These are phyloP conservation scores for Xylaria palmicola DNA, from an alignment of 495 filamentous ascomycete species.

Conservation along the genomic window DNA sequence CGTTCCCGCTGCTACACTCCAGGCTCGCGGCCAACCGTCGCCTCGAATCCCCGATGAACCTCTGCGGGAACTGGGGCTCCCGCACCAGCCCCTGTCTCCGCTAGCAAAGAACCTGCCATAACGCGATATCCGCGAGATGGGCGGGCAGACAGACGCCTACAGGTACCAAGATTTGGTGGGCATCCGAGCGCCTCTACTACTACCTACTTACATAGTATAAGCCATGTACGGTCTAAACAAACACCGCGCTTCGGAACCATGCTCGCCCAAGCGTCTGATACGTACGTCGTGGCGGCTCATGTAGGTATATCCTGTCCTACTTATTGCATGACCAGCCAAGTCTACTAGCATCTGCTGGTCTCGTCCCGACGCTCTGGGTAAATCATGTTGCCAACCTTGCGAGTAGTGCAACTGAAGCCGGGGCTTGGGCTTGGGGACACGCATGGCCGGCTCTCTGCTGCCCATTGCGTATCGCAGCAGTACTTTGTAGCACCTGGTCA, in stretches of 20 bases:
- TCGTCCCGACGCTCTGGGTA: slow-evolving; percentile 13
- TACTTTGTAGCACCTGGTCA: background rate
- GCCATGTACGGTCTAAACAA: background rate
- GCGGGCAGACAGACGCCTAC: background rate
- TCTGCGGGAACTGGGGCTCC: slow-evolving; percentile 8
- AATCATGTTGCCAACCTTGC: background rate
- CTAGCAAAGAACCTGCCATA: background rate
- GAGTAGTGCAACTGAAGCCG: slow-evolving; percentile 2
- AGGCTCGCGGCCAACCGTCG: background rate
- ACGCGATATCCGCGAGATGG: slow-evolving; percentile 1
- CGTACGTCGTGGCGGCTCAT: background rate
- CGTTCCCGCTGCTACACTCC: background rate
- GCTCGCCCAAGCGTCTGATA: background rate
- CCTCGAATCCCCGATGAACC: background rate
- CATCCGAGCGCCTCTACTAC: background rate
- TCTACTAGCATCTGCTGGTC: background rate
- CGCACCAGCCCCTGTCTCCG: slow-evolving; percentile 4
- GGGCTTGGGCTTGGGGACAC: background rate
- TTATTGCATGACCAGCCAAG: background rate
- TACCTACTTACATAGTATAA: too few species aligned
- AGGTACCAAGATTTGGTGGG: background rate
- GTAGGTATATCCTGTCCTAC: background rate
- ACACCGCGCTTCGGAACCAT: background rate
- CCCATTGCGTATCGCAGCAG: background rate
- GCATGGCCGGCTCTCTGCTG: slow-evolving; percentile 4